Base-by-base conservation (phyloP, 1,284 basidiomycete genomes). In the Ganoderma resinaceum region DNA sequence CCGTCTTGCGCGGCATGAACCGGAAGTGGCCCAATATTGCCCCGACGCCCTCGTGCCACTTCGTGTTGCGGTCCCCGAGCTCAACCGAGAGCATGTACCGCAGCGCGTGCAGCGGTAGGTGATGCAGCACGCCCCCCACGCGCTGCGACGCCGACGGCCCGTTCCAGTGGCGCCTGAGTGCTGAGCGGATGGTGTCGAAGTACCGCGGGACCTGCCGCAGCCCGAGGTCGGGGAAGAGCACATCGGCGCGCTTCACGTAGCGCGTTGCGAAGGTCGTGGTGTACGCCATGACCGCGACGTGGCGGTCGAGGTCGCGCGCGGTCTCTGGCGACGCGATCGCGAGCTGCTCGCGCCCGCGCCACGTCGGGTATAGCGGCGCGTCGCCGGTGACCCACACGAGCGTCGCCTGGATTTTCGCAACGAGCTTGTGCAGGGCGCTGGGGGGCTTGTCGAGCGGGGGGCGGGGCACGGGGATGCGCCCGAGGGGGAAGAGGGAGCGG, bases 321-420 rank as follows among this genome's bases (percentile, higher is more conserved):
- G 37, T 43, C 31, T 43, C 40, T 12, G 70, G 63, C 18, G 66
- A 62, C 5, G 42, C 62, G 49, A 71, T 62, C 55, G 20, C 55
- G 33, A 57, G 55, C 37, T 71, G 65, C 49, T 71, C 70, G 31
- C 67, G 67, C 2, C 70, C 70, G 38, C 66, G 62, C 70, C 70
- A 71, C 0, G 62, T 55, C 16, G 70, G 67, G 14, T 68, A 58
- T 59, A 65, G 62, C 6, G 55, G 42, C 2, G 58, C 60, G 35
- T 63, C 63, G 57, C 66, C 67, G 9, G 52, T 37, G 35, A 61
- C 23, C 70, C 65, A 71, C 3, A 62, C 46, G 40, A 71, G 59
- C 37, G 55, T 53, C 2, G 62, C 26, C 11, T 14, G 62, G 29
- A 64, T 37, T 55, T 62, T 42, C 14, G 61, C 59, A n/a, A 68